Evolutionary conservation across 352 stramenopile genomes (phyloP), one percentile per base, ranked within the genome.

Genomic region (Globisporangium mamillatum): DNA sequence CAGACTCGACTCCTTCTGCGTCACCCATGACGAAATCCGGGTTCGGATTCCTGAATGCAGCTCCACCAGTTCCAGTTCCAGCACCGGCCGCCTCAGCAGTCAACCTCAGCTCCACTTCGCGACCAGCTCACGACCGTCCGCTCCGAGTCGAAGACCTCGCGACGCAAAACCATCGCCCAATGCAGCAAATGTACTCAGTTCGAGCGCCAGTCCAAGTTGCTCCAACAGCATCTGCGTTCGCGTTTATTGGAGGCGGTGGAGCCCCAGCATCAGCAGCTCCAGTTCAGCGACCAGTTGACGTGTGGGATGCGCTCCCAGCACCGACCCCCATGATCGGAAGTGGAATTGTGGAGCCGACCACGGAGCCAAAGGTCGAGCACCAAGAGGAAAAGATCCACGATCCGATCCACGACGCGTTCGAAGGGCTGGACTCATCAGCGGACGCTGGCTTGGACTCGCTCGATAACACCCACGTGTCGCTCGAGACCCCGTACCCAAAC

Each of bases 351-450:
- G 60, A 56, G 32, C 20, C 27, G 8, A 41, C 34, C 1, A 41
- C 34, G 2, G 38, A 63, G 2, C 60, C 53, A 14, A 58, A 66
- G 48, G 58, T 62, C 20, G 8, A 48, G 29, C 24, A 52, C 24
- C 27, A 6, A 54, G 69, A 80, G 38, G 61, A 79, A n/a, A 67
- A 82, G 64, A 36, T 77, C 4, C 73, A 74, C 9, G 88, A 95
- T 64, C 82, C 77, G 20, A 92, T 95, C 72, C 84, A 92, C 62
- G 88, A 93, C 70, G 84, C 88, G 0, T 95, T 95, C 54, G 84
- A 93, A 85, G 88, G 79, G 10, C 69, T 90, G 14, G 72, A 58
- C 22, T 68, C 85, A 59, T 77, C 80, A 41, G 75, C 84, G n/a
- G 73, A 89, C 50, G 67, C 75, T 0, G 71, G 67, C 2, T 60